These are phyloP conservation scores for Dujonia santamariae DNA, from an alignment of 1,139 yeast species.

Conservation along the genomic window DNA sequence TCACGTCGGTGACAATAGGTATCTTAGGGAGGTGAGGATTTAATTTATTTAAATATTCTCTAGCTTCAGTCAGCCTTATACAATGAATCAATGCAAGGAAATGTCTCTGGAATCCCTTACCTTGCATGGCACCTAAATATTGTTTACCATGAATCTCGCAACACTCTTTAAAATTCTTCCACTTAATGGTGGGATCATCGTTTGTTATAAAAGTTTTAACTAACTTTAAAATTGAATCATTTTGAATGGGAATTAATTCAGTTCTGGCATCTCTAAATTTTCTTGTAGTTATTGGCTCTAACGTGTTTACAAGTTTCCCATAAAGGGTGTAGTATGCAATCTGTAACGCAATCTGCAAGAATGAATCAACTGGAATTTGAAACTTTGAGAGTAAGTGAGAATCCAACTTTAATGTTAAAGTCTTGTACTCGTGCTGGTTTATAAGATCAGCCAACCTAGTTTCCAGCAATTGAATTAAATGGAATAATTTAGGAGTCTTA, in stretches of 20 bases:
- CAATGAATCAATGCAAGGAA: conserved; percentile 58
- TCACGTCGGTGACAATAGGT: conserved; percentile 44
- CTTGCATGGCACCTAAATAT: conserved; percentile 52
- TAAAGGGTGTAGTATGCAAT: conserved; percentile 70
- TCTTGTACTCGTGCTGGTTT: conserved; percentile 62
- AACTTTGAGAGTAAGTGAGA: conserved; percentile 47
- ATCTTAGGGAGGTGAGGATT: conserved; percentile 27
- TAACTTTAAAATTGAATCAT: conserved; percentile 46
- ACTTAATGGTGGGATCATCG: conserved; percentile 43
- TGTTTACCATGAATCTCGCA: conserved; percentile 50
- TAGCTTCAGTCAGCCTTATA: conserved; percentile 27
- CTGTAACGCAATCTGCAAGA: conserved; percentile 66
- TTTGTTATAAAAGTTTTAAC: conserved; percentile 62
- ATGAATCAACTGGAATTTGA: conserved; percentile 60
- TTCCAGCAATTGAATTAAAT: conserved; percentile 65
- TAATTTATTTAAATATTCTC: conserved; percentile 40
- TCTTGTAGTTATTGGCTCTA: conserved; percentile 75
- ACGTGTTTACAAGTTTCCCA: conserved; percentile 63
- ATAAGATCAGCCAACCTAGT: conserved; percentile 74
- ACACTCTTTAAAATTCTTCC: conserved; percentile 50
- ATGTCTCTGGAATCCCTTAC: conserved; percentile 71
- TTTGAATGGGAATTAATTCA: conserved; percentile 64
- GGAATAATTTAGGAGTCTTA: conserved; percentile 43
- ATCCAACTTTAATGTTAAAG: conserved; percentile 38
- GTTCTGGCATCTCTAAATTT: conserved; percentile 66